These are phyloP conservation scores for Endoconidiophora laricicola DNA, from an alignment of 2,329 filamentous ascomycete genomes.

Conservation along the genomic window DNA sequence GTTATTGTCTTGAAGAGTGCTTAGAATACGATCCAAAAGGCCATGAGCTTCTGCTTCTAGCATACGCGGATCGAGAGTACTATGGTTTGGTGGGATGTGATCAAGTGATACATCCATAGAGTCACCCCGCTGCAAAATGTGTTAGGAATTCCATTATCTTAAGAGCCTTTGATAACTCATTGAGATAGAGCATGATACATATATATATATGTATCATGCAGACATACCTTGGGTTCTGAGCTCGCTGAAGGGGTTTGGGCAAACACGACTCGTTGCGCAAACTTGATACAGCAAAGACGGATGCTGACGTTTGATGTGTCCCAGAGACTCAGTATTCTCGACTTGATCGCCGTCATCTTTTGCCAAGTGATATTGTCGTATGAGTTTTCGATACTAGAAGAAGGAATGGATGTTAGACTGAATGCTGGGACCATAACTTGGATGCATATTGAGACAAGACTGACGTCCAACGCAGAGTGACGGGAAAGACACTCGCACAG, in stretches of 20 bases:
- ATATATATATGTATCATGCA: neutral
- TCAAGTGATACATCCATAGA: conserved; percentile 64
- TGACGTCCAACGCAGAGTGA: conserved; percentile 88
- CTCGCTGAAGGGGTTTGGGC: conserved; percentile 77
- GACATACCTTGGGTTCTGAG: conserved; percentile 62
- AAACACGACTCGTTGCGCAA: conserved; percentile 81
- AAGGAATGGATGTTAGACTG: conserved; percentile 7
- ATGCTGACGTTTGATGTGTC: conserved; percentile 61
- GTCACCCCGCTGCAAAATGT: conserved; percentile 25
- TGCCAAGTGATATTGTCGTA: conserved; percentile 74
- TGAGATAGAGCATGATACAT: too few species aligned
- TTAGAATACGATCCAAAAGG: conserved; percentile 73
- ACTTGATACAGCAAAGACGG: conserved; percentile 91
- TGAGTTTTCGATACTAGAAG: conserved; percentile 64
- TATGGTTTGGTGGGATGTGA: conserved; percentile 69
- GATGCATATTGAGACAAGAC: conserved; percentile 25
- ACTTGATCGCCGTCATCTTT: conserved; percentile 75
- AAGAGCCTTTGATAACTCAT: conserved; percentile 5
- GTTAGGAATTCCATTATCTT: neutral
- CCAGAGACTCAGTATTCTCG: conserved; percentile 76
- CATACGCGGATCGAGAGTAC: conserved; percentile 59
- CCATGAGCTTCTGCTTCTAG: conserved; percentile 89
- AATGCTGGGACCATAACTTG: neutral
- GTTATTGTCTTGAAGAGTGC: conserved; percentile 62
- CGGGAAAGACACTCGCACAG: conserved; percentile 79